Percentiles rank a stretch among this genome's conserved stretches.
Evolutionary conservation across 176 grass and related monocot genomes (phyloP).

Genomic region (Cymbopogon citratus): DNA sequence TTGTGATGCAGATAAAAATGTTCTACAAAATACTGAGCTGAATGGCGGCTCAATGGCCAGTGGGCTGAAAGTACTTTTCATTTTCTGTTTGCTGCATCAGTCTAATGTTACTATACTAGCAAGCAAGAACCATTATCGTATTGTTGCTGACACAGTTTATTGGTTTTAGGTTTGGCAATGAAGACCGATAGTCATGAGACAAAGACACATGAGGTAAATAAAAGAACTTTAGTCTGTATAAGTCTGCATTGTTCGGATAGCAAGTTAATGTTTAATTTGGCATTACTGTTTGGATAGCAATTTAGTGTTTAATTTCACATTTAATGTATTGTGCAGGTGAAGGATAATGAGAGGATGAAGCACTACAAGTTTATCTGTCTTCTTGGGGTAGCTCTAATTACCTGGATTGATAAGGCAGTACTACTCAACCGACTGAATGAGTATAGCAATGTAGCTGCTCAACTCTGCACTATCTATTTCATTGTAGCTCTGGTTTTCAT

Average conservation of each 20-base stretch:
- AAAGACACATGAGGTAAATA: neutral
- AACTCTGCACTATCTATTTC: accelerated
- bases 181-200: neutral
- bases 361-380: neutral
- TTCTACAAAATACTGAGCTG: no score
- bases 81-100: no score
- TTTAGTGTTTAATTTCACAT: neutral
- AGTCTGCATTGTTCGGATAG: neutral
- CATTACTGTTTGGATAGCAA: neutral
- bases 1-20: no score
- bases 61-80: no score
- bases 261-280: no score
- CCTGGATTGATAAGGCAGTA: neutral
- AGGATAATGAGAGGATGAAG: neutral
- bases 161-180: neutral
- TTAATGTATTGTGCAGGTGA: neutral
- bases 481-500: accelerated
- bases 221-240: no score
- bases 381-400: neutral
- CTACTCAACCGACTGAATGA: neutral
- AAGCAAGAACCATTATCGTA: neutral
- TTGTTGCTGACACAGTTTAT: neutral
- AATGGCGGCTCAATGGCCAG: no score
- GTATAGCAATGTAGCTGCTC: no score
- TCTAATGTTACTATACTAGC: neutral